These are phyloP conservation scores for Aureobasidium sp. DNA, from an alignment of 2,329 filamentous ascomycete species.

Conservation along the genomic window DNA sequence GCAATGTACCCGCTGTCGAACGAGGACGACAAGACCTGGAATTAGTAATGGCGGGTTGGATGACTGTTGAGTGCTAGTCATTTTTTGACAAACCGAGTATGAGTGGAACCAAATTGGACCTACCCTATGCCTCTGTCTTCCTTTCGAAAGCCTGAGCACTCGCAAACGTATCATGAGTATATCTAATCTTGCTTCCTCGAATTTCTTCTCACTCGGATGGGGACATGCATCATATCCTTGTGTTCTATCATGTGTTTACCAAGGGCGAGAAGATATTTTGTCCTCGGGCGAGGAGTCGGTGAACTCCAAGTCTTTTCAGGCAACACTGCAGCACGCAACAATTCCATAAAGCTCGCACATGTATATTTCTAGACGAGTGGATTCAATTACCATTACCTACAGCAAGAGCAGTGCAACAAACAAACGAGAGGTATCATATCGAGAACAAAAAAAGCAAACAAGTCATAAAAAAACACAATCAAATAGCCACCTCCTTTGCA, in stretches of 20 bases:
- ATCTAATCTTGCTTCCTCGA: neutral
- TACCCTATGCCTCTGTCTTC: neutral
- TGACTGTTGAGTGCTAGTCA: neutral
- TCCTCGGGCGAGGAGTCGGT: too few species aligned
- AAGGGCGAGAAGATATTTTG: too few species aligned
- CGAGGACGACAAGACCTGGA: neutral
- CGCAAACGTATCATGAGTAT: neutral
- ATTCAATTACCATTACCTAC: neutral
- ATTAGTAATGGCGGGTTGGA: neutral
- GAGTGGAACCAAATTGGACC: neutral
- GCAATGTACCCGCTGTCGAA: neutral
- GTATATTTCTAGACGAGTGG: neutral
- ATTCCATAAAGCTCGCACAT: neutral
- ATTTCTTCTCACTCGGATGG: too few species aligned
- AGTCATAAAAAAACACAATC: neutral
- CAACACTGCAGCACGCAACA: too few species aligned
- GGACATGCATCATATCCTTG: too few species aligned
- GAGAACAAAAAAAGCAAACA: neutral
- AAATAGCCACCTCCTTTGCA: conserved; percentile 1
- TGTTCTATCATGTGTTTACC: too few species aligned
- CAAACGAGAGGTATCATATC: neutral
- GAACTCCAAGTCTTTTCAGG: too few species aligned
- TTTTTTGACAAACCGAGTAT: too few species aligned
- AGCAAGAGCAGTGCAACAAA: neutral
- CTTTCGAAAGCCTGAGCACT: neutral